phyloP scores from a whole-genome alignment of 495 filamentous ascomycete species.

The Niebla homalea region DNA sequence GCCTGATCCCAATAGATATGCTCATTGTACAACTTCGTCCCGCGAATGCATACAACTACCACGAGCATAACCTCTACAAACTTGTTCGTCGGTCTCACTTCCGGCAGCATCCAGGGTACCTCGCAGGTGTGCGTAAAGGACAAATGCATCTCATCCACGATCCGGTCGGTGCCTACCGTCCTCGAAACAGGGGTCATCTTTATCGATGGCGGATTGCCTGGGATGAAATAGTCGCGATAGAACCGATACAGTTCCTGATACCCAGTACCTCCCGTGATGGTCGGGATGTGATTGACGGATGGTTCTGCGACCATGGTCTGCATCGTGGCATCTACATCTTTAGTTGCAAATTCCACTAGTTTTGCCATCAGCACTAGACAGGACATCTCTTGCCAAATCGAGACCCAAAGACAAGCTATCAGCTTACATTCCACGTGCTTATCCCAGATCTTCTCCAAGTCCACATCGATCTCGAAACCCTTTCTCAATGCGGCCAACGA shows the following conservation, averaged over 20 bases:
- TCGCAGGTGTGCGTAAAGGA: constrained; percentile 57
- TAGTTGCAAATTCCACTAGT: constrained; percentile 18
- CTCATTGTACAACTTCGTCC: constrained; percentile 63
- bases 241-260: constrained; percentile 51
- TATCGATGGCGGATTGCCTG: constrained; percentile 53
- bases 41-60: constrained; percentile 61
- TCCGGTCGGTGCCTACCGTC: constrained; percentile 47
- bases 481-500: constrained; percentile 35
- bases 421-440: constrained; percentile 41
- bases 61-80: constrained; percentile 59
- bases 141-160: constrained; percentile 46
- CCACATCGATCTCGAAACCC: constrained; percentile 45
- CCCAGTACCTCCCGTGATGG: constrained; percentile 63
- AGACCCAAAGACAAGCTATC: constrained; percentile 17
- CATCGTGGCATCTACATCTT: constrained; percentile 31
- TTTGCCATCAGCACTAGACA: background rate
- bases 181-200: constrained; percentile 57
- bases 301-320: constrained; percentile 39
- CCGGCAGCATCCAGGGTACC: constrained; percentile 73
- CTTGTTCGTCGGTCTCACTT: constrained; percentile 55
- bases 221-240: constrained; percentile 63
- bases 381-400: no score
- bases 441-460: constrained; percentile 47
- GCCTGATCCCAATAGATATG: constrained; percentile 86
- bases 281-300: constrained; percentile 42